phyloP scores from a whole-genome alignment of 495 filamentous ascomycete species.

The Platismatia glauca region DNA sequence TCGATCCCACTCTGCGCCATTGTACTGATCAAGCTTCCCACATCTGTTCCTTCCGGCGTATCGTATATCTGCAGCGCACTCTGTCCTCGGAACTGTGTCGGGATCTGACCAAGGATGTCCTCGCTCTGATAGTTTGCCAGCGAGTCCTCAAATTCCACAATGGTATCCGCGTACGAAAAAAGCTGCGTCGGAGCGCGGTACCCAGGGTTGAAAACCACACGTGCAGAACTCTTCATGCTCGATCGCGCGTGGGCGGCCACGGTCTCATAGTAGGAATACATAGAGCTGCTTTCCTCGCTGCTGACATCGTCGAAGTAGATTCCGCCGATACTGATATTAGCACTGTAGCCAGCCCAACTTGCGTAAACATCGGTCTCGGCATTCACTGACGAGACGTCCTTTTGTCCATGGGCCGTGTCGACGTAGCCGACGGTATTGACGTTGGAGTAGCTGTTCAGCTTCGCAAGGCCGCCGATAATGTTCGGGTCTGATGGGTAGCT shows the following conservation, averaged over 20 bases:
- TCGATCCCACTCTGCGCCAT: conserved; percentile 12
- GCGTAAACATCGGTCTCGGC: conserved; percentile 35
- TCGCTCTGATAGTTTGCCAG: conserved; percentile 7
- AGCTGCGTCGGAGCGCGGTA: conserved; percentile 3
- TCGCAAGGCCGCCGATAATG: conserved; percentile 30
- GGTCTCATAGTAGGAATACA: conserved; percentile 29
- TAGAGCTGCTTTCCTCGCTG: conserved; percentile 23
- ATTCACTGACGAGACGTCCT: conserved; percentile 27
- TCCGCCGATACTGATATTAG: conserved; percentile 33
- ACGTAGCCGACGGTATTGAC: conserved; percentile 41
- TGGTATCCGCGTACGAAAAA: conserved; percentile 11
- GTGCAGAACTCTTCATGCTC: neutral
- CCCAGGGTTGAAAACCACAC: conserved; percentile 16
- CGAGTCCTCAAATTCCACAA: conserved; percentile 16
- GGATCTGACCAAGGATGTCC: neutral
- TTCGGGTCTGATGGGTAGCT: conserved; percentile 25
- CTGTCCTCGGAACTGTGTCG: neutral
- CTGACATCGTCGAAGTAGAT: conserved; percentile 44
- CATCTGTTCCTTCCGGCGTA: conserved; percentile 10
- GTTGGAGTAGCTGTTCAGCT: conserved; percentile 37
- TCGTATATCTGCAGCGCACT: conserved; percentile 15
- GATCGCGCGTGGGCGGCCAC: conserved; percentile 9
- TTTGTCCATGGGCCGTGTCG: conserved; percentile 30
- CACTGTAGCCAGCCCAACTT: conserved; percentile 30
- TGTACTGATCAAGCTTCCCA: neutral